A percentile compares a stretch with the other conserved stretches of the same genome.
These are phyloP conservation scores for Botryotinia globosa DNA, from an alignment of 2,329 filamentous ascomycete genomes.

Conservation along the genomic window DNA sequence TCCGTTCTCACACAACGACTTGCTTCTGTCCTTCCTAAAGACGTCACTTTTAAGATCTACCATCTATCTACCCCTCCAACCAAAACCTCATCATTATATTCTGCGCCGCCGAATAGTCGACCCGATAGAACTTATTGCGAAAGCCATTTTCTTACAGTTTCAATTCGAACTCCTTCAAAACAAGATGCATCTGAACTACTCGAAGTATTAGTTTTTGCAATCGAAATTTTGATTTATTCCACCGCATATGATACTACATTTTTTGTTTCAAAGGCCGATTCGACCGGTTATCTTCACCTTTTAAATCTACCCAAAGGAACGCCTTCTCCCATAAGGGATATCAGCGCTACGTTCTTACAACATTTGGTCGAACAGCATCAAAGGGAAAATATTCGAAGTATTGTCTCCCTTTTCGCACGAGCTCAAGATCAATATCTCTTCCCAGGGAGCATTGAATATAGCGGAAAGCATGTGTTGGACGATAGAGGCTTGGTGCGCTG, in stretches of 20 bases:
- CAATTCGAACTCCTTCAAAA: conserved; percentile 41
- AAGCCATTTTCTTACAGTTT: conserved; percentile 71
- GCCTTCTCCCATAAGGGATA: conserved; percentile 69
- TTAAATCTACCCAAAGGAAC: conserved; percentile 60
- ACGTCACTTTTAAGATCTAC: conserved; percentile 64
- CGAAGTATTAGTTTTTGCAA: conserved; percentile 69
- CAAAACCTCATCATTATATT: conserved; percentile 71
- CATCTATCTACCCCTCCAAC: conserved; percentile 86
- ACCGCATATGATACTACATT: conserved; percentile 78
- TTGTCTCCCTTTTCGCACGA: conserved; percentile 88
- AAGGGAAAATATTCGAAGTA: conserved; percentile 62
- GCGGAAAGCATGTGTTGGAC: conserved; percentile 84
- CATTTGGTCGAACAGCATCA: conserved; percentile 68
- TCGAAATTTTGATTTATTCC: conserved; percentile 86
- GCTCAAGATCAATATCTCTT: conserved; percentile 94
- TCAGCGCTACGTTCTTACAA: conserved; percentile 72
- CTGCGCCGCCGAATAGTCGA: conserved; percentile 67
- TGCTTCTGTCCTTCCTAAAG: conserved; percentile 49
- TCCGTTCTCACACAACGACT: conserved; percentile 35
- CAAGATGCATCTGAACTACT: conserved; percentile 29
- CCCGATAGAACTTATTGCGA: conserved; percentile 82
- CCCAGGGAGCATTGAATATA: conserved; percentile 82
- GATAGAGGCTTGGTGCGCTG: conserved; percentile 88
- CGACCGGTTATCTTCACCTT: conserved; percentile 78
- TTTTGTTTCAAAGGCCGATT: conserved; percentile 96